Evolutionary conservation across 2,329 filamentous ascomycete species (phyloP).

Genomic region (Juglanconis sp.): DNA sequence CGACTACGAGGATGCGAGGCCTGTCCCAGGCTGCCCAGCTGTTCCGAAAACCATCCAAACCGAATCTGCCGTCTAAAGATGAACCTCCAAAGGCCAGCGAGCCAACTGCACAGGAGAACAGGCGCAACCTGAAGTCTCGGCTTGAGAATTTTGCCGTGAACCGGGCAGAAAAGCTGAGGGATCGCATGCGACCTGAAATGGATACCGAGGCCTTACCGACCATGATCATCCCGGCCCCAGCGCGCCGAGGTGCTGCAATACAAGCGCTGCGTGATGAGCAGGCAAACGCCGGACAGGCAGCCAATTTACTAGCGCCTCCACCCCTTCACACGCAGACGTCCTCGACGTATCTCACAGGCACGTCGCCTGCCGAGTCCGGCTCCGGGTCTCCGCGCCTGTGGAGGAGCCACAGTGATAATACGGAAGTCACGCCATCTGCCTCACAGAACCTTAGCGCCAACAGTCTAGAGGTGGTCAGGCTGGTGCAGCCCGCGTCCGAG

Average conservation of each 20-base stretch:
- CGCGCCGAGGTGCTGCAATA: constrained; percentile 53
- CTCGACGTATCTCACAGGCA: not conserved
- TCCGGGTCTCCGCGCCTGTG: constrained; percentile 12
- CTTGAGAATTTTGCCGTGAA: constrained; percentile 60
- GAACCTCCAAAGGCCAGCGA: not conserved
- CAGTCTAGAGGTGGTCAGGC: not conserved
- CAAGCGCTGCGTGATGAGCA: constrained; percentile 57
- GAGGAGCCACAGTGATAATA: constrained; percentile 10
- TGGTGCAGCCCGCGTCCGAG: not conserved
- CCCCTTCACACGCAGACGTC: constrained; percentile 4
- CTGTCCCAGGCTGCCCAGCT: constrained; percentile 29
- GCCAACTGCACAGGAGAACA: constrained; percentile 19
- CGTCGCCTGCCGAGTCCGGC: constrained; percentile 3
- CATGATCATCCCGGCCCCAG: constrained; percentile 60
- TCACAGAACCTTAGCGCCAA: not conserved
- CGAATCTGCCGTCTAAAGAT: constrained; percentile 9
- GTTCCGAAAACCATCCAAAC: constrained; percentile 22
- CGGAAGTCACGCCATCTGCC: not conserved
- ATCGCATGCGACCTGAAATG: constrained; percentile 51
- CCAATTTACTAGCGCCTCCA: constrained; percentile 2
- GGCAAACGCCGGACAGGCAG: constrained; percentile 22
- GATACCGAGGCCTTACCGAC: constrained; percentile 56
- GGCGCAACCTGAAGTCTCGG: constrained; percentile 55
- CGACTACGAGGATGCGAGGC: constrained; percentile 26
- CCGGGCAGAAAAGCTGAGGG: constrained; percentile 58